Base-by-base conservation (phyloP, 2,329 filamentous ascomycete species). In the Aspergillus hiratsukae region DNA sequence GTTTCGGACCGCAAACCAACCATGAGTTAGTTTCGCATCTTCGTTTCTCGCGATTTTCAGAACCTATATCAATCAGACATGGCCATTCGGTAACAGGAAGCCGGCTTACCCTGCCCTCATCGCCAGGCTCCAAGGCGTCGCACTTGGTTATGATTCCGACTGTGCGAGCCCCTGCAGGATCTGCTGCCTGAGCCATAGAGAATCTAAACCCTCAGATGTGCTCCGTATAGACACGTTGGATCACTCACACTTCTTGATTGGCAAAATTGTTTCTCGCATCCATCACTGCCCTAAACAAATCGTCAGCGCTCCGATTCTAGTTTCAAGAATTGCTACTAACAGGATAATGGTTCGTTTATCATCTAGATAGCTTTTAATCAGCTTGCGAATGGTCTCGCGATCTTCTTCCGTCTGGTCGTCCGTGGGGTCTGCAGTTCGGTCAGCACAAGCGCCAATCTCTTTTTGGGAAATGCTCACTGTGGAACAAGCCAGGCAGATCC, bases 321-420 rank as follows among this genome's bases (percentile, higher is more conserved):
- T 3, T n/a, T 23, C 9, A 9, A 23, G 21, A 19, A n/a, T 41
- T 9, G 3, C 23, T 21, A 49, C 74, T 5, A 78, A 80, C 6
- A 86, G 69, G 1, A 86, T 83, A 56, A 87, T 83, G 62, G 78
- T 85, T 17, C 82, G 77, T 48, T 74, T 69, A 29, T 80, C 73
- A 19, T 64, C 65, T 74, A 87, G 83, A 61, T 87, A 88, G 0
- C 57, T 52, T 41, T 64, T 53, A 11, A 73, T 69, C 2, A 85
- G 74, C 0, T 70, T 61, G 35, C 81, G 78, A 51, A 85, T 82
- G 3, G 81, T 81, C 56, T 74, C 72, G 56, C 81, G 81, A 52
- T 85, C 82, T 27, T 78, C 75, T 52, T 78, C 73, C 1, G 80
- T 81, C 64, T 85, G 82, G 55, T 81, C 78, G 46, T 79, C 77